These are phyloP conservation scores for Rusavskia elegans DNA, from an alignment of 495 filamentous ascomycete species.

Conservation along the genomic window DNA sequence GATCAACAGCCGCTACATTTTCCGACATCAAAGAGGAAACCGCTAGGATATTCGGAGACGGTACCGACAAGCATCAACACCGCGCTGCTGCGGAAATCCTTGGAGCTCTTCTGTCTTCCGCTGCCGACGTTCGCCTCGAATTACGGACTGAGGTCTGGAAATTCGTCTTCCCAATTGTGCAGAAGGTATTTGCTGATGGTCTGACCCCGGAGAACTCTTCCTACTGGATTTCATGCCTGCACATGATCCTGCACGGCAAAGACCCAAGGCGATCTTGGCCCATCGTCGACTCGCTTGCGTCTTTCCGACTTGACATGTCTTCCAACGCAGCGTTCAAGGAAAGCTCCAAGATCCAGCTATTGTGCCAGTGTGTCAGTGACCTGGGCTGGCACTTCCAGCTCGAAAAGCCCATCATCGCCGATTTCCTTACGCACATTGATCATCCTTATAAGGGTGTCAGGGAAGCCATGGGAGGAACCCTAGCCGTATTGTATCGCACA, in stretches of 20 bases:
- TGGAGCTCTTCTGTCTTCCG: slow-evolving; percentile 62
- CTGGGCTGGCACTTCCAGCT: slow-evolving; percentile 92
- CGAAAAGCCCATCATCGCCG: slow-evolving; percentile 75
- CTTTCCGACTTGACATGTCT: slow-evolving; percentile 80
- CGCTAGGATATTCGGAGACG: slow-evolving; percentile 65
- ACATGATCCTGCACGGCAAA: slow-evolving; percentile 65
- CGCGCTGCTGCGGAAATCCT: slow-evolving; percentile 91
- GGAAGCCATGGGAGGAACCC: slow-evolving; percentile 80
- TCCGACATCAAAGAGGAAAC: slow-evolving; percentile 76
- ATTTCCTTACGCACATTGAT: slow-evolving; percentile 84
- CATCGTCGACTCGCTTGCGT: slow-evolving; percentile 65
- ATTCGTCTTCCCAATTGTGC: slow-evolving; percentile 78
- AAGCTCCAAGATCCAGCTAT: slow-evolving; percentile 82
- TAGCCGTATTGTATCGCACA: slow-evolving; percentile 75
- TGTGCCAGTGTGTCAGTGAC: slow-evolving; percentile 77
- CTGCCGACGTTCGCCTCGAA: slow-evolving; percentile 51
- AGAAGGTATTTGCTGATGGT: slow-evolving; percentile 71
- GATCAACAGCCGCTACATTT: slow-evolving; percentile 57
- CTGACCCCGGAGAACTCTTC: slow-evolving; percentile 84
- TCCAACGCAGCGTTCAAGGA: slow-evolving; percentile 99
- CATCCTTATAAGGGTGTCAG: slow-evolving; percentile 96
- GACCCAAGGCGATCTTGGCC: slow-evolving; percentile 81
- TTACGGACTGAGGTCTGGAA: slow-evolving; percentile 65
- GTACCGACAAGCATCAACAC: slow-evolving; percentile 95
- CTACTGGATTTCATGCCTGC: slow-evolving; percentile 90